A percentile compares a stretch with the other conserved stretches of the same genome.
Evolutionary conservation across 345 rosid species (phyloP).

Genomic region (Erysimum cheiranthoides): DNA sequence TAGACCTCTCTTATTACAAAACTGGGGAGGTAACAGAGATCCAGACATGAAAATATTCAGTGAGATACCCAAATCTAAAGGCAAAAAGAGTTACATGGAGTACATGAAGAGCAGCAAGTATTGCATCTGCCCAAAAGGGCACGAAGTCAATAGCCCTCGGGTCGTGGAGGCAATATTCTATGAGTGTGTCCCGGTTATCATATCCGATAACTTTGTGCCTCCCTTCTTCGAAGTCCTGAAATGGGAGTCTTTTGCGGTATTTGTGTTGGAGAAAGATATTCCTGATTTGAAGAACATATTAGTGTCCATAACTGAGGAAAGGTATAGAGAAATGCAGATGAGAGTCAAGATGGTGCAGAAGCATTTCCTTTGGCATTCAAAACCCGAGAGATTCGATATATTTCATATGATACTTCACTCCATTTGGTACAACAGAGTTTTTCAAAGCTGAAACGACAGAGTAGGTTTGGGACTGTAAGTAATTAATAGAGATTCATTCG

Average conservation of each 20-base stretch:
- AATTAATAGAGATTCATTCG: conserved; percentile 2
- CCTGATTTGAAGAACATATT: conserved; percentile 82
- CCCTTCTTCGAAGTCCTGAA: conserved; percentile 81
- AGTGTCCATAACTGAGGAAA: conserved; percentile 60
- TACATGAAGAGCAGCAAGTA: conserved; percentile 95
- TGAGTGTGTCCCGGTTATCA: conserved; percentile 91
- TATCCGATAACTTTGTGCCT: conserved; percentile 91
- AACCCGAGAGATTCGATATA: conserved; percentile 74
- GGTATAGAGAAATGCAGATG: conserved; percentile 70
- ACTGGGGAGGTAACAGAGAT: conserved; percentile 79
- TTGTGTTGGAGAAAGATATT: conserved; percentile 83
- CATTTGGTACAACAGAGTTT: conserved; percentile 85
- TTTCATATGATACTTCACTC: conserved; percentile 98
- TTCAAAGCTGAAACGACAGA: conserved; percentile 51
- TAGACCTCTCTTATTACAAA: conserved; percentile 72
- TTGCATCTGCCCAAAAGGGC: conserved; percentile 93
- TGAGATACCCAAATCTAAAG: conserved; percentile 61
- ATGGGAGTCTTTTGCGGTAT: conserved; percentile 93
- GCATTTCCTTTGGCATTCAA: conserved; percentile 94
- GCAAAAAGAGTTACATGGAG: conserved; percentile 66
- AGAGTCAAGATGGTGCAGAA: conserved; percentile 82
- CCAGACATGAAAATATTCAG: conserved; percentile 88
- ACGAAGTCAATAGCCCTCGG: conserved; percentile 93
- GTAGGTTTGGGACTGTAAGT: conserved; percentile 9
- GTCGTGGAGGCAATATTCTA: conserved; percentile 89